These are phyloP conservation scores for Sclerotinia spermophila DNA, from an alignment of 2,329 filamentous ascomycete species.

Conservation along the genomic window DNA sequence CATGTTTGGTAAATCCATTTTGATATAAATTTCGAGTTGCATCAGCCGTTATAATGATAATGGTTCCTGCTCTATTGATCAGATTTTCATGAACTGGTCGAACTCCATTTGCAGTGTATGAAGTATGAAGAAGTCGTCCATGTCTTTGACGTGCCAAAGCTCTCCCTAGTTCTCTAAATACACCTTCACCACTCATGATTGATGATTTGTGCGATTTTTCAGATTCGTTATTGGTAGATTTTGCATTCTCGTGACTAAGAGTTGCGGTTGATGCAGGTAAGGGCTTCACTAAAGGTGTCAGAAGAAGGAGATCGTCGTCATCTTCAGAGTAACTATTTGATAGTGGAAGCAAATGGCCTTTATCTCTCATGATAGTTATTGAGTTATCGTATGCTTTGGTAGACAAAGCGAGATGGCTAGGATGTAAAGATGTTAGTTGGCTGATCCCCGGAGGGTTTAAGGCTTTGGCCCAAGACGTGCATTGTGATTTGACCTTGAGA, in stretches of 20 bases:
- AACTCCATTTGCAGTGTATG: constrained; percentile 90
- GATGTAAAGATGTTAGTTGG: constrained; percentile 75
- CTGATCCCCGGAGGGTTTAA: constrained; percentile 79
- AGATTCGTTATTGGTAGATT: constrained; percentile 42
- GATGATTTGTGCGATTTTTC: constrained; percentile 54
- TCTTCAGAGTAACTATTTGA: constrained; percentile 80
- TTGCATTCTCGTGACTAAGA: constrained; percentile 51
- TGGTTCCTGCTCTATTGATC: constrained; percentile 81
- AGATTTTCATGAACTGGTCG: constrained; percentile 90
- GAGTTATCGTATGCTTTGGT: constrained; percentile 86
- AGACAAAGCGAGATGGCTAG: constrained; percentile 75
- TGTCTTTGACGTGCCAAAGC: constrained; percentile 82
- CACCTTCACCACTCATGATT: constrained; percentile 87
- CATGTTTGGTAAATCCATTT: constrained; percentile 90
- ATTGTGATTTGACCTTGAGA: constrained; percentile 74
- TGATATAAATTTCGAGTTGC: constrained; percentile 93
- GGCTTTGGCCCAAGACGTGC: constrained; percentile 87
- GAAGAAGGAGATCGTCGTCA: constrained; percentile 85
- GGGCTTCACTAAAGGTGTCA: constrained; percentile 88
- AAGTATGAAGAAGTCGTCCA: constrained; percentile 86
- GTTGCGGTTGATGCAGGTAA: constrained; percentile 82
- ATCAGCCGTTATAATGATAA: constrained; percentile 89
- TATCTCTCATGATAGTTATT: constrained; percentile 89
- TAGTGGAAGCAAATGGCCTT: constrained; percentile 77
- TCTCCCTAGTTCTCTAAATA: constrained; percentile 85